Evolutionary conservation across 2,329 filamentous ascomycete species (phyloP).

Genomic region (Talaromyces islandicus): DNA sequence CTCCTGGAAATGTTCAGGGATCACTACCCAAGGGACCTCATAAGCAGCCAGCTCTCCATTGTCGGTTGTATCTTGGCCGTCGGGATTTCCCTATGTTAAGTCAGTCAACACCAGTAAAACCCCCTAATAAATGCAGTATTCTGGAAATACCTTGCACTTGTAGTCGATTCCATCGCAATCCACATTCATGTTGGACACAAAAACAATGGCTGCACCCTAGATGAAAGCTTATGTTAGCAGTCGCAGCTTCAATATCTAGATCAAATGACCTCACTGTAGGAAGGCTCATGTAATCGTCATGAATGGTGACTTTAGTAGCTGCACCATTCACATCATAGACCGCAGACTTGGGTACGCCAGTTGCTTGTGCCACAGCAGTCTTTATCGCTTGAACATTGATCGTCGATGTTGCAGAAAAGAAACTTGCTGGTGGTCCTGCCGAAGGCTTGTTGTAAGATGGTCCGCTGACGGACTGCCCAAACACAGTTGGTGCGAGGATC

Average conservation of each 20-base stretch:
- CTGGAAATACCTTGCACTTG: slow-evolving; percentile 17
- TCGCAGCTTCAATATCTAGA: background rate
- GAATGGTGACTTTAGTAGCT: slow-evolving; percentile 18
- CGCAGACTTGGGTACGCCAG: slow-evolving; percentile 16
- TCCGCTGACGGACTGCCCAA: slow-evolving; percentile 15
- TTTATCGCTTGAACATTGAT: slow-evolving; percentile 20
- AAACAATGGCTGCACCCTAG: slow-evolving; percentile 24
- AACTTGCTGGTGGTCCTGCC: slow-evolving; percentile 19
- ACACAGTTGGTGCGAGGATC: background rate
- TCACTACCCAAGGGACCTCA: slow-evolving; percentile 26
- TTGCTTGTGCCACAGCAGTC: slow-evolving; percentile 19
- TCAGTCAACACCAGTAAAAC: background rate
- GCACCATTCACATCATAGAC: slow-evolving; percentile 20
- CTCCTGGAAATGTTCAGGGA: slow-evolving; percentile 21
- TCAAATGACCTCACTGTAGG: background rate
- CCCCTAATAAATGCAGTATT: accelerated
- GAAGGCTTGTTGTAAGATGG: slow-evolving; percentile 17
- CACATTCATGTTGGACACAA: slow-evolving; percentile 28
- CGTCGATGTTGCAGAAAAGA: slow-evolving; percentile 20
- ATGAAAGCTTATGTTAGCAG: background rate
- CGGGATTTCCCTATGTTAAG: slow-evolving; percentile 20
- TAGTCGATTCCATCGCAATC: slow-evolving; percentile 26
- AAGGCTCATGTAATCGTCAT: slow-evolving; percentile 16
- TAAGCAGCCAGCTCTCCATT: slow-evolving; percentile 26
- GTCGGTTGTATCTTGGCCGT: slow-evolving; percentile 21